Base-by-base conservation (phyloP, 345 rosid genomes). In the Populus ilicifolia region DNA sequence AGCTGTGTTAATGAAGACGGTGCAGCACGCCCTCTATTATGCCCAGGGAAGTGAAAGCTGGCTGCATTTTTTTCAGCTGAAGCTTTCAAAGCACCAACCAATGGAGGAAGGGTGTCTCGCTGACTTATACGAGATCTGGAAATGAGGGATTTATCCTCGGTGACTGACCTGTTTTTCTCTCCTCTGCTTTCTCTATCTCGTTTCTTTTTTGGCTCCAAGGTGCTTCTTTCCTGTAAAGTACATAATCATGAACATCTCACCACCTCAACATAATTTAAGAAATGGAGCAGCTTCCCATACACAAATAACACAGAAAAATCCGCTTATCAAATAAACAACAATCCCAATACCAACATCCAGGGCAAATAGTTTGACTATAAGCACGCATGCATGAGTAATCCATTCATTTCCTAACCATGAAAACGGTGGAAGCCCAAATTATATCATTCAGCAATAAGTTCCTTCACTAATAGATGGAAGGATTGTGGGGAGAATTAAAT, bases 1-100 rank as follows among this genome's bases (percentile, higher is more conserved):
- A 89, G 83, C 44, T 80, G 79, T 33, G 83, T 75, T 43, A 88
- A 78, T 4, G 89, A 86, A 63, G 87, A 70, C 33, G 93, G 93
- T 14, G 90, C 89, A 6, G 90, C 93, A 29, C 70, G 83, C 1
- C 93, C 93, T 77, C 93, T 85, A 69, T 89, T 89, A 79, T 89
- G 93, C 44, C 93, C 93, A 29, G 91, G 93, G 75, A 90, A 90
- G 77, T 88, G 93, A 77, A 90, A 90, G 71, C 86, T 84, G 25
- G 86, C 89, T 35, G 76, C 91, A 74, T 84, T 81, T 81, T 77
- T 77, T 72, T 80, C 70, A 4, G 93, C 91, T 30, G 88, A 78
- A 71, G 84, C 67, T 82, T 84, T 78, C 74, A 90, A 67, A 14
- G 91, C 93, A 78, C 78, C 74, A 63, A 88, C 88, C 35, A 90